Percentiles rank a stretch among this genome's conserved stretches.
Evolutionary conservation across 2,329 filamentous ascomycete species (phyloP).

Genomic region (Venturia aucupariae): DNA sequence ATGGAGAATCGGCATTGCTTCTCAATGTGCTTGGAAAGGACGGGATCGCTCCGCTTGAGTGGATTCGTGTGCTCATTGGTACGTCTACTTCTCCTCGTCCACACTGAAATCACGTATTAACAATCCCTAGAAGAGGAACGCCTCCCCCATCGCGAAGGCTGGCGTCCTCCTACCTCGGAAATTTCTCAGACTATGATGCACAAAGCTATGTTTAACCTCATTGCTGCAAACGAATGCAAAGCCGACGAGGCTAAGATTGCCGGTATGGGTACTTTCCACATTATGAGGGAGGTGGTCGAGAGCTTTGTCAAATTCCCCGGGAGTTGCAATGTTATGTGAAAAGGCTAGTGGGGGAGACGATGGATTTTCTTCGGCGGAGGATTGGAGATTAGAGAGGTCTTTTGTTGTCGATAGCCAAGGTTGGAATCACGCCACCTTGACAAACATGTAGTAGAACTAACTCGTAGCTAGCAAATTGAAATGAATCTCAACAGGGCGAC

Average conservation of each 20-base stretch:
- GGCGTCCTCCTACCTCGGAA: neutral
- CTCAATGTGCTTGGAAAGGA: slow-evolving; percentile 11
- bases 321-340: slow-evolving; percentile 10
- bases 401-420: too few relatives aligned
- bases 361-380: neutral
- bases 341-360: too few relatives aligned
- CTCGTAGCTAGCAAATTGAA: too few relatives aligned
- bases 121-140: slow-evolving; percentile 11
- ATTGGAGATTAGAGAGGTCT: neutral
- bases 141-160: slow-evolving; percentile 13
- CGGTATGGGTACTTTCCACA: slow-evolving; percentile 12
- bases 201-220: slow-evolving; percentile 13
- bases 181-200: slow-evolving; percentile 12
- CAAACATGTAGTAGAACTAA: too few relatives aligned
- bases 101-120: too few relatives aligned
- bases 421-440: too few relatives aligned
- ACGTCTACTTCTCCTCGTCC: neutral
- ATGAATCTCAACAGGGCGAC: too few relatives aligned
- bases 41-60: slow-evolving; percentile 9
- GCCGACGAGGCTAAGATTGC: slow-evolving; percentile 11
- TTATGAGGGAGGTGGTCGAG: slow-evolving; percentile 6
- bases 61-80: slow-evolving; percentile 11
- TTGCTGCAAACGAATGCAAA: slow-evolving; percentile 14
- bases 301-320: slow-evolving; percentile 12
- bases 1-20: slow-evolving; percentile 13